Base-by-base conservation (phyloP, 192 early-diverging fungal genomes). In the Umbelopsis sp. region DNA sequence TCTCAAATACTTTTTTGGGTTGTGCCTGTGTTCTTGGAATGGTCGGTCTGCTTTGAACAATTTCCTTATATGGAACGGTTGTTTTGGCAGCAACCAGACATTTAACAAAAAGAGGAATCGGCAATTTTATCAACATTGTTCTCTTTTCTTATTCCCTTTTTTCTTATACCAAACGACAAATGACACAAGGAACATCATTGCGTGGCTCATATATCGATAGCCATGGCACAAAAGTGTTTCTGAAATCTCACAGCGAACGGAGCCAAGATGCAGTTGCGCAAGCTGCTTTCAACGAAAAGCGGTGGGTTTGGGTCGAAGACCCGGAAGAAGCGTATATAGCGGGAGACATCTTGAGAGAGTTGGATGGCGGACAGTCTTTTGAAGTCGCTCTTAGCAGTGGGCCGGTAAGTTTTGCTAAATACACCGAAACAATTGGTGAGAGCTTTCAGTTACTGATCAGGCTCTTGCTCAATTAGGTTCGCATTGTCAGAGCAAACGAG, bases 221-320 rank as follows among this genome's bases (percentile, higher is more conserved):
- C 46, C 68, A 78, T 64, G 76, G 76, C 27, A 73, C 76, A 16
- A 72, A 69, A 48, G 72, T 73, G 11, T 78, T 69, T 37, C 44
- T 78, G 18, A 58, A 68, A 4, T 66, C 70, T 30, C 65, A 69
- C 45, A 45, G 78, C 23, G 80, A 82, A 22, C 78, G 72, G 11
- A 79, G 80, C 5, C 61, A 79, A 30, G 90, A 93, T 72, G 85
- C 89, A 9, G 81, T 93, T 9, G 87, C 85, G 11, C 87, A 89
- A 68, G 90, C 92, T 44, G 88, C 93, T 67, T 97, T 95, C 72
- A 91, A 90, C 51, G 95, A 99, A 79, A 96, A 96, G 80, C 95
- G 91, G 49, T 99, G 95, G 94, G 93, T 97, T 46, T 99, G 96
- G 97, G 91, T 99, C 47, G 88, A 92, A 53, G 91, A 99, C 84